Base-by-base conservation (phyloP, 441 rosid species). In the Eruca vesicaria region DNA sequence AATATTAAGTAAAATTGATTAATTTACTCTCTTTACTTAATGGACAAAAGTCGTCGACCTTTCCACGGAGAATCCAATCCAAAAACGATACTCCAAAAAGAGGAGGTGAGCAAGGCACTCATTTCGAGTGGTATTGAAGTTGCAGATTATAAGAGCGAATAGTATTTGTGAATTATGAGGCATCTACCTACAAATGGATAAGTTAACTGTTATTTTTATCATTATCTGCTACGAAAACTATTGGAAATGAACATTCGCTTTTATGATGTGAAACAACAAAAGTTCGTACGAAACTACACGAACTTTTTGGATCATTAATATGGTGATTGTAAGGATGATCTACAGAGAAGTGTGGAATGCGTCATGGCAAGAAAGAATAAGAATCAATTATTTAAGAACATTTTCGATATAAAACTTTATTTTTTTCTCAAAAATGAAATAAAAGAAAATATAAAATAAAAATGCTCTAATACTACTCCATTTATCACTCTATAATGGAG, bases 51-150 rank as follows among this genome's bases (percentile, higher is more conserved):
- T 74, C 68, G 41, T 60, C 69, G 64, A 53, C 68, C 41, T 61
- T 36, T 68, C 33, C 29, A 36, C 63, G 11, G 53, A 4, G 61
- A 57, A 66, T 74, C 28, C 48, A 41, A 36, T 36, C 48, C 19
- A 6, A 21, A 66, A 57, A 57, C 29, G 55, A 73, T 73, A 36
- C 66, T n/a, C 63, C 43, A 66, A 52, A 66, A 31, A n/a, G 73
- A 75, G 48, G 52, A 63, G 60, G 64, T 55, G 38, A 63, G 55
- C 63, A 61, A 62, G 50, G 69, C 74, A 75, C 69, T 75, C 20
- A 18, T 62, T 75, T 69, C 70, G 38, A 62, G 70, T 69, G 52
- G 6, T 48, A 38, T 16, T 20, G 21, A 73, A 53, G 53, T 45
- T 15, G 20, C 26, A 68, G 69, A 50, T 68, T 68, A 18, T 18